Conservation (phyloP, 148 eudicot genomes). For the Tetragonia tetragonoides region DNA sequence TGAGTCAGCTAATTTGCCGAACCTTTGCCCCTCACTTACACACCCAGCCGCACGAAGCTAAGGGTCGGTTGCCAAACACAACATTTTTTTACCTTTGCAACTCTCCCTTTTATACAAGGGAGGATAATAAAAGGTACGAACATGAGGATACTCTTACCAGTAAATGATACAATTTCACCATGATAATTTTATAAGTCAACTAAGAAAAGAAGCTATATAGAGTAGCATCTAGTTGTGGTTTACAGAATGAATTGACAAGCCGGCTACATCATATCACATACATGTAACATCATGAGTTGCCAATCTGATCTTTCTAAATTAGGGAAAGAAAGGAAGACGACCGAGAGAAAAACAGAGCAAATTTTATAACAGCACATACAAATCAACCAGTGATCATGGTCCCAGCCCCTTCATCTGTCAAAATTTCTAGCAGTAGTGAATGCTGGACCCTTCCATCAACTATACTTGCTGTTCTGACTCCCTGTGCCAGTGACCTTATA, state of each 20-base stretch:
- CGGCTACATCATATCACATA: neutral
- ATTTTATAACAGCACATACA: neutral
- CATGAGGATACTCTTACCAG: too few relatives aligned
- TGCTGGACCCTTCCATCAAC: conserved; percentile 64
- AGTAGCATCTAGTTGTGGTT: neutral
- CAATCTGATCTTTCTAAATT: neutral
- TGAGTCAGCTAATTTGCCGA: too few relatives aligned
- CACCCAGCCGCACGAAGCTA: too few relatives aligned
- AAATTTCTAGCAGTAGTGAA: conserved; percentile 61
- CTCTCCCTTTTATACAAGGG: too few relatives aligned
- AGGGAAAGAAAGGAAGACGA: neutral
- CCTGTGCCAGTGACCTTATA: conserved; percentile 63
- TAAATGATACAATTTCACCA: too few relatives aligned
- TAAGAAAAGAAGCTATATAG: neutral
- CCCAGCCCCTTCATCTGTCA: conserved; percentile 75
- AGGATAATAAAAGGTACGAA: too few relatives aligned
- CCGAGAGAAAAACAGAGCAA: neutral
- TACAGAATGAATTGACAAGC: neutral
- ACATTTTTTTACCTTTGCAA: too few relatives aligned
- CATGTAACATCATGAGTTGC: neutral
- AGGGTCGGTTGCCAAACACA: too few relatives aligned
- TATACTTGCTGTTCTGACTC: conserved; percentile 65
- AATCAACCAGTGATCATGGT: conserved; percentile 70
- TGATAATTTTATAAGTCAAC: too few relatives aligned
- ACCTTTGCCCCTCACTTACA: too few relatives aligned